phyloP scores from a whole-genome alignment of 305 asterid genomes.

The Fraxinus sp. region DNA sequence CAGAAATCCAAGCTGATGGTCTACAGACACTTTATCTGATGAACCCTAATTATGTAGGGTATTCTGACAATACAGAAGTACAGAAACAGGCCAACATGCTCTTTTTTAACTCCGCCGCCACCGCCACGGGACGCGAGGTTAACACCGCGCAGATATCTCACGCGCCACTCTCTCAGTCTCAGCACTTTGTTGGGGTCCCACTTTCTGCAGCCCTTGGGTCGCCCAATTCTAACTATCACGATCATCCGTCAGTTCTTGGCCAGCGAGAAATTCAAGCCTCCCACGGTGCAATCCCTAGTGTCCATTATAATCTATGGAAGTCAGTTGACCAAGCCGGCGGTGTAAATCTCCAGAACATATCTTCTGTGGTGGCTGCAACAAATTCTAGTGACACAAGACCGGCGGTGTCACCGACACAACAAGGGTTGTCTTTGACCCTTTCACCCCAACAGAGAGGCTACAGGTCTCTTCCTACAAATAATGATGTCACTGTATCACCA shows the following conservation, averaged over 20 bases:
- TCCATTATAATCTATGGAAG: constrained; percentile 36
- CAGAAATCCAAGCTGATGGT: constrained; percentile 65
- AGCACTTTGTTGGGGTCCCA: constrained; percentile 50
- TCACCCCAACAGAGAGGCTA: constrained; percentile 41
- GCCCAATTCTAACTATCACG: constrained; percentile 19
- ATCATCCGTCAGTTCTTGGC: constrained; percentile 20
- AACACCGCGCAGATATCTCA: constrained; percentile 28
- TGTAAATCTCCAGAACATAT: constrained; percentile 24
- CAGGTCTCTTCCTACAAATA: constrained; percentile 29
- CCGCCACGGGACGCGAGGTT: constrained; percentile 20
- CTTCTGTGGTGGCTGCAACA: constrained; percentile 13
- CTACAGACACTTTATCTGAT: constrained; percentile 66
- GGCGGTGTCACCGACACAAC: constrained; percentile 37
- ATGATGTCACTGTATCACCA: constrained; percentile 26
- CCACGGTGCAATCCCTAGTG: constrained; percentile 29
- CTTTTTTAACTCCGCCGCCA: constrained; percentile 18
- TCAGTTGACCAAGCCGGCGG: constrained; percentile 27
- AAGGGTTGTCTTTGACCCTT: constrained; percentile 59
- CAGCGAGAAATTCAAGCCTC: constrained; percentile 32
- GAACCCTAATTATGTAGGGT: constrained; percentile 63
- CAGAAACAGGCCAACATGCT: constrained; percentile 24
- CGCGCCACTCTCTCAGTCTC: constrained; percentile 36
- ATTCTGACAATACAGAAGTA: constrained; percentile 33
- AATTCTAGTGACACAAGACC: constrained; percentile 14
- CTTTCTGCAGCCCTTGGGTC: constrained; percentile 21